Evolutionary conservation across 305 asterid species (phyloP).

Genomic region (Petunia hybrid): DNA sequence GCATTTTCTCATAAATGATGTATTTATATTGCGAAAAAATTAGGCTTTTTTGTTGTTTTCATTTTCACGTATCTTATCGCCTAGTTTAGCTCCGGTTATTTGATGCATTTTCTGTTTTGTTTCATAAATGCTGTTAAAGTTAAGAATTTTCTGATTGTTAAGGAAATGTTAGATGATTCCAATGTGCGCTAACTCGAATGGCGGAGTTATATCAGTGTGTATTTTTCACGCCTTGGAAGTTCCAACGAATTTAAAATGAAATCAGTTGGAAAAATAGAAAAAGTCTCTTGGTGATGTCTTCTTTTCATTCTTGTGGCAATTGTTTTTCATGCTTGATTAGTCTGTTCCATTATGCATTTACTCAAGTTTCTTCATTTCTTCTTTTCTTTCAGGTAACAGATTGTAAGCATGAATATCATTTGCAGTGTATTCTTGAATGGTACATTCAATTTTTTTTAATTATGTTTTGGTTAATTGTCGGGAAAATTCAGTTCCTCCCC

Average conservation of each 20-base stretch:
- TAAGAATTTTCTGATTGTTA: constrained; percentile 15
- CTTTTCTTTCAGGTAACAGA: constrained; percentile 65
- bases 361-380: constrained; percentile 19
- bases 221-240: constrained; percentile 7
- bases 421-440: constrained; percentile 87
- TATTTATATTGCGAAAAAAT: not conserved
- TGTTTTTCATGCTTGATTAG: constrained; percentile 8
- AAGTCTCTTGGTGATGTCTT: constrained; percentile 3
- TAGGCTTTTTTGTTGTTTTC: constrained; percentile 25
- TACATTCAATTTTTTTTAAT: constrained; percentile 34
- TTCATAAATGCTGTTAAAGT: not conserved
- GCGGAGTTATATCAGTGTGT: constrained; percentile 13
- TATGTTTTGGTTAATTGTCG: constrained; percentile 2
- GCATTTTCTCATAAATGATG: not conserved
- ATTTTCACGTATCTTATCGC: constrained; percentile 21
- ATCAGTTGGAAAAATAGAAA: not conserved
- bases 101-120: constrained; percentile 12
- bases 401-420: constrained; percentile 79
- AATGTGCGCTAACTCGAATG: constrained; percentile 3
- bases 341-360: constrained; percentile 14
- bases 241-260: not conserved
- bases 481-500: not conserved
- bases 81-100: not conserved
- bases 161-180: not conserved
- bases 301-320: constrained; percentile 17